These are phyloP conservation scores for Hirsutella thompsonii DNA, from an alignment of 2,329 filamentous ascomycete species.

Conservation along the genomic window DNA sequence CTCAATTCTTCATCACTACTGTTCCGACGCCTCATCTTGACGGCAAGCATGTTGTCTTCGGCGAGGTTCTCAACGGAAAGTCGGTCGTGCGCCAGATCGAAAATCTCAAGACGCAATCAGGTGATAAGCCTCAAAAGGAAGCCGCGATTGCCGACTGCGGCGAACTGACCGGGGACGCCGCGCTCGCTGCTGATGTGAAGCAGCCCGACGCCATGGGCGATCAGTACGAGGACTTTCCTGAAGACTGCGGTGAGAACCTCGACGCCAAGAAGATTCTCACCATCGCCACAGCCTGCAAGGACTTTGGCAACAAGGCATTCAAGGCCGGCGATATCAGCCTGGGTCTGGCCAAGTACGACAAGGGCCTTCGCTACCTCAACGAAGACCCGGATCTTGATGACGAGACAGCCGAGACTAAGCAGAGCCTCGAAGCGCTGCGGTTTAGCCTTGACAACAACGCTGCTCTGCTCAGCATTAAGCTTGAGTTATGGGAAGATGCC, in stretches of 20 bases:
- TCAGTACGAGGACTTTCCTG: constrained; percentile 88
- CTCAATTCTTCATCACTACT: constrained; percentile 96
- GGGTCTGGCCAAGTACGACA: constrained; percentile 86
- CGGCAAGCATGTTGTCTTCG: constrained; percentile 94
- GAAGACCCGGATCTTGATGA: constrained; percentile 66
- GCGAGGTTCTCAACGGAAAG: constrained; percentile 87
- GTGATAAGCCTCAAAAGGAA: constrained; percentile 67
- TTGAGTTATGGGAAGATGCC: constrained; percentile 57
- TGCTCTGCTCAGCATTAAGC: constrained; percentile 74
- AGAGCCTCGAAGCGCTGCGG: constrained; percentile 59
- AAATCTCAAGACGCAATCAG: constrained; percentile 59
- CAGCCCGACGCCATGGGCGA: constrained; percentile 72
- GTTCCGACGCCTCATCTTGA: constrained; percentile 91
- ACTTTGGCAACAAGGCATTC: constrained; percentile 85
- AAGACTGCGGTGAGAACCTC: constrained; percentile 58
- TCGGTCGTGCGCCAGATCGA: constrained; percentile 83
- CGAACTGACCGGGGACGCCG: constrained; percentile 62
- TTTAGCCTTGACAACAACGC: constrained; percentile 83
- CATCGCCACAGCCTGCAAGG: constrained; percentile 78
- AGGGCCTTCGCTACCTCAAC: constrained; percentile 79
- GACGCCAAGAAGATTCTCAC: constrained; percentile 57
- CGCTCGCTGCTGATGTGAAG: constrained; percentile 53
- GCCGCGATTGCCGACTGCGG: constrained; percentile 74
- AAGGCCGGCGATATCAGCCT: constrained; percentile 59
- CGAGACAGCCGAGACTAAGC: constrained; percentile 55